Conservation (phyloP, 257 asterid genomes). For the Leptodermis oblonga region DNA sequence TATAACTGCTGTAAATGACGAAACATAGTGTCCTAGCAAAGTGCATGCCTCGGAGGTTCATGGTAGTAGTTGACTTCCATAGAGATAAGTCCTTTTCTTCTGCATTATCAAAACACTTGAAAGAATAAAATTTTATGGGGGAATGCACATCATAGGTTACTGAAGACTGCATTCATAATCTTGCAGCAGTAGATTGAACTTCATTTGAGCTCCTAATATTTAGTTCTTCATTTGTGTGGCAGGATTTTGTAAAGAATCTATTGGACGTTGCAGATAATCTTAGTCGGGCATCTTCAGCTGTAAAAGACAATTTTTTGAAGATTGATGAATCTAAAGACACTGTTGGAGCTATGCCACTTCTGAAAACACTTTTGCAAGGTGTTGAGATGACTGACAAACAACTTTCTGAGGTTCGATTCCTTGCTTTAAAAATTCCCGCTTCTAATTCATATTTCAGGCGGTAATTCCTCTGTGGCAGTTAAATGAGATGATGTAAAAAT, state of each 20-base stretch:
- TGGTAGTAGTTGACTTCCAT: background rate
- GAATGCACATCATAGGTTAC: background rate
- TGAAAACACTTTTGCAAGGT: constrained; percentile 84
- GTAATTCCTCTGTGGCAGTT: background rate
- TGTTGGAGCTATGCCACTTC: constrained; percentile 71
- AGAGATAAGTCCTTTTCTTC: background rate
- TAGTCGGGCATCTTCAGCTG: constrained; percentile 81
- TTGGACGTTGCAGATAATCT: constrained; percentile 82
- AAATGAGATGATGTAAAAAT: background rate
- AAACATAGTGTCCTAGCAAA: background rate
- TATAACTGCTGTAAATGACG: background rate
- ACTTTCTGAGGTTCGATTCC: constrained; percentile 61
- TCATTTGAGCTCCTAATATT: constrained; percentile 11
- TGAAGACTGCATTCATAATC: background rate
- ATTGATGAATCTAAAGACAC: constrained; percentile 59
- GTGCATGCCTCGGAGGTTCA: background rate
- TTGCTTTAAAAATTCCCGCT: constrained; percentile 6
- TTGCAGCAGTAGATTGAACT: background rate
- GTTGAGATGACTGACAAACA: constrained; percentile 99
- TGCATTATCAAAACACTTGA: background rate
- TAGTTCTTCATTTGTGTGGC: constrained; percentile 22
- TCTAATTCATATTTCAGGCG: too few relatives aligned
- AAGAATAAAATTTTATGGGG: background rate
- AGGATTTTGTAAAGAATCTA: constrained; percentile 81
- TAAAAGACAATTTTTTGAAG: constrained; percentile 72